Evolutionary conservation across 2,329 filamentous ascomycete genomes (phyloP), one percentile per base, ranked within the genome.

Genomic region (Erysiphe pulchra): DNA sequence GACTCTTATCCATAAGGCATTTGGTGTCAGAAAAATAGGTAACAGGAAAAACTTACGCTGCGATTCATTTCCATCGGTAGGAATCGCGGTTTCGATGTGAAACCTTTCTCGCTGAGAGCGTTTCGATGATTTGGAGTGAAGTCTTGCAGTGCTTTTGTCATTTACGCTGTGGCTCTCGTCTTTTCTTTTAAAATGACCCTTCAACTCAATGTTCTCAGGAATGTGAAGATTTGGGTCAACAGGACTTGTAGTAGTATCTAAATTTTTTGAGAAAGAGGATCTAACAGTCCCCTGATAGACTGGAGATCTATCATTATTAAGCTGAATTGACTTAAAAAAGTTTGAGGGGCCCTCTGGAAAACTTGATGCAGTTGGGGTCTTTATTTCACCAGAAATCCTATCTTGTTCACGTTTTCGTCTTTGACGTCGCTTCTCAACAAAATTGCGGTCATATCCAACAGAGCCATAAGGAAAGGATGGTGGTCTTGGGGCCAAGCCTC

Each of bases 331-430:
- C 33, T 67, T 54, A 4, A 77, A 73, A 36, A 72, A 72, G 9
- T 59, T 57, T 53, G 66, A 67, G 46, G 76, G 72, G 28, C 67
- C 70, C 51, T 80, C 76, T 50, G 77, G 72, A 32, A 70, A 73
- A 44, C 65, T 62, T 16, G 72, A 67, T 11, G 61, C 64, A 30
- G 39, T 31, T 17, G 49, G 13, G 28, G 46, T 44, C 17, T 31
- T 17, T 36, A 64, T 61, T 50, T 60, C 51, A 13, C 60, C 33
- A 11, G 11, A 13, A 10, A 37, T 57, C 47, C 64, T 57, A 38
- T 66, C 63, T 48, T 63, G 62, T 49, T 63, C 61, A 47, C 59
- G 62, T 51, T 59, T 64, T 42, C 61, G 59, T 46, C 63, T 62
- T 49, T 62, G 60, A 48, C 61, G 58, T 46, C 64, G 61, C 53